These are phyloP conservation scores for Tetracladium marchalianum DNA, from an alignment of 495 filamentous ascomycete genomes.

Conservation along the genomic window DNA sequence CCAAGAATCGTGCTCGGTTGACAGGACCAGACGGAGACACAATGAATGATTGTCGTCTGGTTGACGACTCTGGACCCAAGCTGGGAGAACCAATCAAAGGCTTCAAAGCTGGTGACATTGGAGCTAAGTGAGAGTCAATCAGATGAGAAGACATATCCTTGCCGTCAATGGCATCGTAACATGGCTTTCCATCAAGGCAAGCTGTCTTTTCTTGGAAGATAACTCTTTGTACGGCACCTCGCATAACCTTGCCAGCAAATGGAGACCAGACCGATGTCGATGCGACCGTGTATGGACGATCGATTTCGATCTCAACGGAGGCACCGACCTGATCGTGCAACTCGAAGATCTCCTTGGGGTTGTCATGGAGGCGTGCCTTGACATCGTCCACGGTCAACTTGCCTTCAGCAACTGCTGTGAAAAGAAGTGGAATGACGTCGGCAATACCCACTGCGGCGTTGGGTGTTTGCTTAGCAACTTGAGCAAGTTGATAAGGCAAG, in stretches of 20 bases:
- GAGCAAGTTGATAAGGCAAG: slow-evolving; percentile 69
- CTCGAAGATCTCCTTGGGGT: slow-evolving; percentile 79
- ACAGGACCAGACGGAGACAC: slow-evolving; percentile 15
- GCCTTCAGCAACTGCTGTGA: slow-evolving; percentile 70
- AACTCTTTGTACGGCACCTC: slow-evolving; percentile 66
- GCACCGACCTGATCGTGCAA: slow-evolving; percentile 72
- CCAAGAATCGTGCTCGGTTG: slow-evolving; percentile 18
- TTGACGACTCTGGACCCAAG: slow-evolving; percentile 24
- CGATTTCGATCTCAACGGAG: slow-evolving; percentile 67
- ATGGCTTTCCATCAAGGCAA: slow-evolving; percentile 63
- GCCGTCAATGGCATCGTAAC: slow-evolving; percentile 47
- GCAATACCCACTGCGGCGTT: slow-evolving; percentile 57
- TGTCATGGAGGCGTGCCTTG: slow-evolving; percentile 61
- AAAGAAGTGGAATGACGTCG: slow-evolving; percentile 66
- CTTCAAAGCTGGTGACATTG: slow-evolving; percentile 43
- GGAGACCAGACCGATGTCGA: slow-evolving; percentile 59
- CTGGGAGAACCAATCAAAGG: slow-evolving; percentile 29
- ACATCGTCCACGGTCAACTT: slow-evolving; percentile 67
- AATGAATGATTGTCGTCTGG: slow-evolving; percentile 14
- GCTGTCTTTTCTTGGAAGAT: slow-evolving; percentile 68
- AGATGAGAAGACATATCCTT: slow-evolving; percentile 70
- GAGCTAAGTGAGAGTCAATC: slow-evolving; percentile 42
- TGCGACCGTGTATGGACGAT: slow-evolving; percentile 48
- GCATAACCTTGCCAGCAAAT: slow-evolving; percentile 60
- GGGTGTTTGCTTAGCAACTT: slow-evolving; percentile 35